Evolutionary conservation across 805 yeast genomes (phyloP), one percentile per base, ranked within the genome.

Genomic region (Wickerhamomyces hampshirensis): DNA sequence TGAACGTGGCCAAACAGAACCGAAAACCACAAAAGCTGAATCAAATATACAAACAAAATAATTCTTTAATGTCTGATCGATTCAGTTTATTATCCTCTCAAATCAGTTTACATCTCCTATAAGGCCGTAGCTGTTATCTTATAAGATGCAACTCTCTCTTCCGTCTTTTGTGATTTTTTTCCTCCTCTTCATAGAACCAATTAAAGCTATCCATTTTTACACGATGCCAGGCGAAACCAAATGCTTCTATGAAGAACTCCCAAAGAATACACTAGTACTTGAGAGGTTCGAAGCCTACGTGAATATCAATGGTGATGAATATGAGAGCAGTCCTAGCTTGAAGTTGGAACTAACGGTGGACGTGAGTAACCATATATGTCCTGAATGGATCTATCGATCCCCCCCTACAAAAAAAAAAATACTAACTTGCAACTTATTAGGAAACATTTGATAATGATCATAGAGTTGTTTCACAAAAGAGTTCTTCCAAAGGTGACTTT

Each of bases 371-470:
- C 26, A 23, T 23, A 8, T 12, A 23, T 23, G n/a, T n/a, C n/a
- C n/a, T n/a, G n/a, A n/a, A 40, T 18, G 7, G n/a, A n/a, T n/a
- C n/a, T n/a, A n/a, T n/a, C n/a, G n/a, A n/a, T n/a, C n/a, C n/a
- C n/a, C n/a, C n/a, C n/a, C n/a, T n/a, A n/a, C n/a, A n/a, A n/a
- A n/a, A n/a, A n/a, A n/a, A n/a, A n/a, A 16, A 14, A 1, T 35
- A 28, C 33, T 47, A 19, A 38, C 44, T 6, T 27, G 47, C 16
- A 48, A 56, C 57, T 5, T 58, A 61, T 6, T 55, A 67, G 53
- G 93, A 84, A 61, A 74, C 84, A 4, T 89, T 89, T 52, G 95
- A 87, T 62, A 77, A 80, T 55, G 75, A 84, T 59, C 91, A 89
- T 59, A 69, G 80, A 40, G 95, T 87, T 18, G 80, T 79, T 26